Conservation (phyloP, 1,139 yeast genomes). For the Wickerhamomyces sp. region DNA sequence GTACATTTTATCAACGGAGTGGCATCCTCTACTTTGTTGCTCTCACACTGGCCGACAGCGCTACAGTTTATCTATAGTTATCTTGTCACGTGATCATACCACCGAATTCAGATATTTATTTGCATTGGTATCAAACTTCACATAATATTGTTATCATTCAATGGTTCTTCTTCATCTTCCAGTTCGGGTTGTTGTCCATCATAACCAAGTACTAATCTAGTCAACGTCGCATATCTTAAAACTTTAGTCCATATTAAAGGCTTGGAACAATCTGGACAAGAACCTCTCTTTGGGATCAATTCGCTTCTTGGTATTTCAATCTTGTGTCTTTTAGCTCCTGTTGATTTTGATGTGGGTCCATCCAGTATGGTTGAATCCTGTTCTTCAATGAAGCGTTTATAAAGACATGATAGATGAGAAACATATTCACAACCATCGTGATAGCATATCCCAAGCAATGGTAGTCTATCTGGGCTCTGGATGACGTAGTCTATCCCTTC, state of each 20-base stretch:
- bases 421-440: slow-evolving; percentile 30
- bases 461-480: slow-evolving; percentile 21
- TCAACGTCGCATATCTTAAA: slow-evolving; percentile 32
- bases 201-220: slow-evolving; percentile 22
- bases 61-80: no score
- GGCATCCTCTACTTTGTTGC: no score
- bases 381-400: slow-evolving; percentile 22
- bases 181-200: slow-evolving; percentile 5
- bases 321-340: not conserved
- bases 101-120: no score
- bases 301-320: slow-evolving; percentile 3
- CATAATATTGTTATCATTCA: slow-evolving; percentile 1
- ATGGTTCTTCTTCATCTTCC: slow-evolving; percentile 2
- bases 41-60: no score
- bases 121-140: no score
- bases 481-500: slow-evolving; percentile 32
- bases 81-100: no score
- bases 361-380: slow-evolving; percentile 2
- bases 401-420: slow-evolving; percentile 43
- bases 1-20: no score
- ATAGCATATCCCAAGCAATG: slow-evolving; percentile 35
- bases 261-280: slow-evolving; percentile 37
- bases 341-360: not conserved
- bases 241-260: slow-evolving; percentile 37
- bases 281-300: slow-evolving; percentile 36